A percentile compares a stretch with the other conserved stretches of the same genome.
phyloP scores from a whole-genome alignment of 2,329 filamentous ascomycete species.

The Fusarium goolgardi region DNA sequence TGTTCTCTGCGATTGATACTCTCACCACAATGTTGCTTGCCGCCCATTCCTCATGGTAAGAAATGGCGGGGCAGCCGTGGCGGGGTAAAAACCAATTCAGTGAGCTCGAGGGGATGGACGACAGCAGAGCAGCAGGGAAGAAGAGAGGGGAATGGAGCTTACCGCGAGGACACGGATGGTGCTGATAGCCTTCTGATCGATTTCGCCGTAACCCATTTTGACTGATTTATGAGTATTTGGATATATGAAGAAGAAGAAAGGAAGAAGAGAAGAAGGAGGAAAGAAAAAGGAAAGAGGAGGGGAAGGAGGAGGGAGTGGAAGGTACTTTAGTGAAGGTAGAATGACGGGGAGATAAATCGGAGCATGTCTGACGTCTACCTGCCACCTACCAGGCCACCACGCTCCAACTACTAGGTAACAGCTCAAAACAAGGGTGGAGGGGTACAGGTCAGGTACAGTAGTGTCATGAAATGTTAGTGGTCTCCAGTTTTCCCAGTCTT shows the following conservation, averaged over 20 bases:
- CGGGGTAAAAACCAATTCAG: conserved; percentile 53
- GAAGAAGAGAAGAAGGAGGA: conserved; percentile 43
- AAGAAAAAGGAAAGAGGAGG: conserved; percentile 32
- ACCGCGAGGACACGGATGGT: conserved; percentile 97
- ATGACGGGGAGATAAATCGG: conserved; percentile 46
- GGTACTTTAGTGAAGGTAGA: conserved; percentile 19
- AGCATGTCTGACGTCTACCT: conserved; percentile 40
- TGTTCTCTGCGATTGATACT: conserved; percentile 4
- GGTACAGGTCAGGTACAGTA: conserved; percentile 34
- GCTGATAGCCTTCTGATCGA: conserved; percentile 94
- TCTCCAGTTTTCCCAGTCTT: conserved; percentile 45
- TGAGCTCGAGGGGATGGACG: conserved; percentile 51
- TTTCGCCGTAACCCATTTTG: conserved; percentile 88
- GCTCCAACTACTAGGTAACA: neutral
- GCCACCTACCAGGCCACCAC: neutral
- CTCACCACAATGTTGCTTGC: conserved; percentile 26
- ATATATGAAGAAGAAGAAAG: conserved; percentile 41
- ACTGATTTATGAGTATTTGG: conserved; percentile 51
- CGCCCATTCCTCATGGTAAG: conserved; percentile 28
- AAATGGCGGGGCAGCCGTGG: conserved; percentile 49
- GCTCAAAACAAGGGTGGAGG: conserved; percentile 43
- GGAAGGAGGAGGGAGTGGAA: conserved; percentile 6
- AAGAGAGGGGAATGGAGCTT: conserved; percentile 62
- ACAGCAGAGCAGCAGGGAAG: conserved; percentile 10
- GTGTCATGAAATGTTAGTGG: conserved; percentile 49